These are phyloP conservation scores for Fusarium proliferatum DNA, from an alignment of 2,329 filamentous ascomycete genomes.

Conservation along the genomic window DNA sequence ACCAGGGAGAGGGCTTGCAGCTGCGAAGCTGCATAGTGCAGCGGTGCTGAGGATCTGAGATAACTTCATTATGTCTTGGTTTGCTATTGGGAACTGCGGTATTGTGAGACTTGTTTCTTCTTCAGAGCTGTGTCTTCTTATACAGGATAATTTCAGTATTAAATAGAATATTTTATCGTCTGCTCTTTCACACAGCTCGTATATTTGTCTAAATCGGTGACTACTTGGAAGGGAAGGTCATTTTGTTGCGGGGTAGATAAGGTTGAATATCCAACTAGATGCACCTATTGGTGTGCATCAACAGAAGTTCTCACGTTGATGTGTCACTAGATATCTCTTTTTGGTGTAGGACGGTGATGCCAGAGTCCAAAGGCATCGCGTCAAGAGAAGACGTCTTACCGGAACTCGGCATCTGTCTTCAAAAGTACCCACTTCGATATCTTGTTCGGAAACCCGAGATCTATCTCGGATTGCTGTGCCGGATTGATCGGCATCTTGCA, in stretches of 20 bases:
- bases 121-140: accelerated
- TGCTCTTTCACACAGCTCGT: not conserved
- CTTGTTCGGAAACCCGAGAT: not conserved
- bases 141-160: accelerated
- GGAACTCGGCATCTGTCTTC: not conserved
- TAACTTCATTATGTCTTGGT: not conserved
- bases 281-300: not conserved
- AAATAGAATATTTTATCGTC: not conserved
- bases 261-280: not conserved
- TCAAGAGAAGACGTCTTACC: not conserved
- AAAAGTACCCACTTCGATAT: not conserved
- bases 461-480: not conserved
- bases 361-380: not conserved
- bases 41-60: not conserved
- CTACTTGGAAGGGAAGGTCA: not conserved
- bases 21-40: not conserved
- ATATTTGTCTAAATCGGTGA: not conserved
- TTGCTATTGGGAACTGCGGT: not conserved
- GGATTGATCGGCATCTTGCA: not conserved
- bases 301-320: not conserved
- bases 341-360: not conserved
- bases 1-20: not conserved
- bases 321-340: not conserved
- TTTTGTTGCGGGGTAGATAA: not conserved
- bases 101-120: not conserved